Evolutionary conservation across 208 protist species (phyloP).

Genomic region (Wallacemonas sp.): DNA sequence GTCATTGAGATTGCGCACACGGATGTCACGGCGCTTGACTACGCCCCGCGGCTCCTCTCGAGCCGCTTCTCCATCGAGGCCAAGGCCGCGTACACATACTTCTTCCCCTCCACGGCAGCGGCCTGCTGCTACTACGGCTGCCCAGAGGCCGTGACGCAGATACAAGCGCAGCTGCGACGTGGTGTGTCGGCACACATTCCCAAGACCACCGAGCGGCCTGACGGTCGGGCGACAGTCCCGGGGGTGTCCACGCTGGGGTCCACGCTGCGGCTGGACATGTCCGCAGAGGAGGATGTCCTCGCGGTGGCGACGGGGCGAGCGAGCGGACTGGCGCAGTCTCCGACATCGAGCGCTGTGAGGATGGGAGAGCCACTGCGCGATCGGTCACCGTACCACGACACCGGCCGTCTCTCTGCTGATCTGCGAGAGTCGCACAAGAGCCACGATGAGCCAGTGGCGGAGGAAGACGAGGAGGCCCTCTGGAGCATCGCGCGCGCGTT

Average conservation of each 20-base stretch:
- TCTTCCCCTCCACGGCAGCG: conserved; percentile 50
- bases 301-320: no score
- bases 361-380: no score
- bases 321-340: no score
- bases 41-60: conserved; percentile 50
- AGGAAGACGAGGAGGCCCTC: not conserved
- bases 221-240: no score
- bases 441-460: not conserved
- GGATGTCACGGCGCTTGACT: conserved; percentile 77
- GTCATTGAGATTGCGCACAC: conserved; percentile 63
- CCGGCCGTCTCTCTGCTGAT: no score
- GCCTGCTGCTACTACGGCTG: conserved; percentile 62
- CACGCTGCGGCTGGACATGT: no score
- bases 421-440: no score
- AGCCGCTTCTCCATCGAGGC: conserved; percentile 75
- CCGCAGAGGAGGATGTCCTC: no score
- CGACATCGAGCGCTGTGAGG: no score
- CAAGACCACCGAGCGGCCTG: conserved; percentile 3
- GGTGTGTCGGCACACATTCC: conserved; percentile 37
- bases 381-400: no score
- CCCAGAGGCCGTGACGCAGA: conserved; percentile 32
- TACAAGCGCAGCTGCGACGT: conserved; percentile 38
- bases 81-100: conserved; percentile 49
- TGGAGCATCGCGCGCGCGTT: conserved; percentile 6
- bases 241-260: no score